Evolutionary conservation across 2,329 filamentous ascomycete genomes (phyloP), one percentile per base, ranked within the genome.

Genomic region (Claviceps humidiphila): DNA sequence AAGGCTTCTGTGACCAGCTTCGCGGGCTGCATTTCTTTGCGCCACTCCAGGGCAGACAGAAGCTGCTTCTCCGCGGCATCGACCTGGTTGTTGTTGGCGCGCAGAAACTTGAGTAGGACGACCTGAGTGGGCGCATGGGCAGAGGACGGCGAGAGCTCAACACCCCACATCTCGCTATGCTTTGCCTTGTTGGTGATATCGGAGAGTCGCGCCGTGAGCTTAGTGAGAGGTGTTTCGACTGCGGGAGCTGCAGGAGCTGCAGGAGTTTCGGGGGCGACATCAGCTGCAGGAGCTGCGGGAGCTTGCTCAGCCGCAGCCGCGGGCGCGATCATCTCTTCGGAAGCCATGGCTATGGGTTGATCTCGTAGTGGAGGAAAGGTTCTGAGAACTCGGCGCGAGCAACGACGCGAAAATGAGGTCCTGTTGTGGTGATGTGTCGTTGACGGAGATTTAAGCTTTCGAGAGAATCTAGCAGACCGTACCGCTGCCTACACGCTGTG

Each of bases 51-150:
- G 1, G 89, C 90, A 61, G 84, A 82, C 54, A 72, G 74, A 45
- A 97, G 79, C 71, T 96, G 90, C 52, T 84, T 79, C 64, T 84
- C 82, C 16, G 90, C 87, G 64, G 83, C 83, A 51, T 74, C 73
- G 6, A 88, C 66, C 62, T 94, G 82, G 56, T 84, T 83, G 56
- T 83, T 81, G 66, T 96, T 96, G 65, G 90, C 91, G 59, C 90
- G 87, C 52, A 97, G 79, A 71, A 90, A 96, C 73, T 96, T 97
- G 66, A 95, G 89, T 48, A 96, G 75, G 50, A 96, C 80, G 60
- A 95, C 83, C 64, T 86, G 84, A 47, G 86, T 89, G 51, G 87
- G 87, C 50, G 90, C 75, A 60, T 89, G 76, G 42, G 70, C 66
- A 20, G 70, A 68, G 14, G 70, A 68, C 11, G 39, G 22, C 9